phyloP scores from a whole-genome alignment of 1,139 yeast genomes.

The Insectozyma bohioensis region DNA sequence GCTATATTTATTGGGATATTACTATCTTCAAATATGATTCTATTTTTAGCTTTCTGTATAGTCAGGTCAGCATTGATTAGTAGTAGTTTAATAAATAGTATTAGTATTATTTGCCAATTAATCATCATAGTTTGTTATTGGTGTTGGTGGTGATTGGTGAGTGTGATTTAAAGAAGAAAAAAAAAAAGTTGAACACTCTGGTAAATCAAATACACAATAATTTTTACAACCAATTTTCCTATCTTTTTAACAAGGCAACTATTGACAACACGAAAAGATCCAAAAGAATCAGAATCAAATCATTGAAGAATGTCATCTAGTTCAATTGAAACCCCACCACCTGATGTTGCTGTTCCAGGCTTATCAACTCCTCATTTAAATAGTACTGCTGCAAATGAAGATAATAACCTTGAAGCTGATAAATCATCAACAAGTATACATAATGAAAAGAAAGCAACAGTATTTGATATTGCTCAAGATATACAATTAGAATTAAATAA shows the following conservation, averaged over 20 bases:
- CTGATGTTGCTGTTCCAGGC: conserved; percentile 11
- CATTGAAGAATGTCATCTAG: conserved; percentile 8
- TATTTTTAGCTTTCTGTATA: conserved; percentile 12
- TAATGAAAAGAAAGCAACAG: conserved; percentile 29
- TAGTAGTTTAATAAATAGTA: conserved; percentile 4
- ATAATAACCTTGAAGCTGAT: neutral
- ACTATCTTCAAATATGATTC: conserved; percentile 18
- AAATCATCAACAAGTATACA: conserved; percentile 8
- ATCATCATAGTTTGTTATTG: too few species aligned
- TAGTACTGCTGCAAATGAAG: neutral
- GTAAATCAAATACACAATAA: too few species aligned
- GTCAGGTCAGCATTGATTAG: conserved; percentile 1
- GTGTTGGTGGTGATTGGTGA: too few species aligned
- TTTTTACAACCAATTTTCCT: too few species aligned
- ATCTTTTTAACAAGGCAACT: too few species aligned
- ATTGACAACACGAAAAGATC: too few species aligned
- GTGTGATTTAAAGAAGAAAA: too few species aligned
- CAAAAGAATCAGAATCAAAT: too few species aligned
- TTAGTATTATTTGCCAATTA: conserved; percentile 5
- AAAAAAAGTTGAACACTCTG: too few species aligned
- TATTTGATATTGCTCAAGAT: conserved; percentile 52
- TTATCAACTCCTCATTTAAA: conserved; percentile 21
- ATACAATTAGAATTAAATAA: conserved; percentile 43
- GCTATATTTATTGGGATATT: conserved; percentile 16
- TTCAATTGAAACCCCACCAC: conserved; percentile 10